Base-by-base conservation (phyloP, 1,284 basidiomycete species). In the Entoloma clypeatum region DNA sequence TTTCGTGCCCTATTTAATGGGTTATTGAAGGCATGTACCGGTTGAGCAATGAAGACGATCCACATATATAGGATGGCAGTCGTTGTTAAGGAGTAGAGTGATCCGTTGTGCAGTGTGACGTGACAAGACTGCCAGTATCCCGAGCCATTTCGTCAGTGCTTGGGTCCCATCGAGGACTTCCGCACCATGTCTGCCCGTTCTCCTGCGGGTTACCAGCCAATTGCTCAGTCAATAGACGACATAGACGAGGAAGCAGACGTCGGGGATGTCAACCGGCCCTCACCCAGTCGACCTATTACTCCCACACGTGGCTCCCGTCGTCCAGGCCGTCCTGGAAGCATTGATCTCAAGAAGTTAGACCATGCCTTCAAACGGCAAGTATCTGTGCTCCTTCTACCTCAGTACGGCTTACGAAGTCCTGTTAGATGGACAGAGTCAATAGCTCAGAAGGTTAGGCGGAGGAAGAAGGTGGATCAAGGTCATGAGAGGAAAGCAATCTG, bases 351-450 rank as follows among this genome's bases (percentile, higher is more conserved):
- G 31, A 86, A 86, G 55, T 59, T 90, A 43, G 87, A 90, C 57
- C 78, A 69, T 56, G 87, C 87, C 9, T 90, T 90, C 67, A 89
- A 88, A 64, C 73, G 84, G 79, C 82, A 35, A 44, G 61, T 35
- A 25, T 18, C 27, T 25, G 18, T 17, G 23, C 27, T 28, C 29
- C 28, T 41, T 39, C 31, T 25, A 30, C n/a, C 10, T 22, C 18
- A n/a, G 2, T 30, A 6, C 11, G 27, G 37, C 29, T 40, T 37
- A 26, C 28, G 19, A 11, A 16, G 9, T n/a, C 10, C 4, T 26
- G 34, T 17, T 36, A 86, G 84, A 59, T 89, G 87, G 86, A 89
- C 87, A n/a, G 79, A 85, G 53, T 82, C 78, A 42, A 86, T 90
- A 51, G 80, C 86, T 1, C 81, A 88, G 65, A 87, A 85, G 61